A percentile compares a stretch with the other conserved stretches of the same genome.
Conservation (phyloP, 2,329 filamentous ascomycete species). For the Fusarium vanettenii region DNA sequence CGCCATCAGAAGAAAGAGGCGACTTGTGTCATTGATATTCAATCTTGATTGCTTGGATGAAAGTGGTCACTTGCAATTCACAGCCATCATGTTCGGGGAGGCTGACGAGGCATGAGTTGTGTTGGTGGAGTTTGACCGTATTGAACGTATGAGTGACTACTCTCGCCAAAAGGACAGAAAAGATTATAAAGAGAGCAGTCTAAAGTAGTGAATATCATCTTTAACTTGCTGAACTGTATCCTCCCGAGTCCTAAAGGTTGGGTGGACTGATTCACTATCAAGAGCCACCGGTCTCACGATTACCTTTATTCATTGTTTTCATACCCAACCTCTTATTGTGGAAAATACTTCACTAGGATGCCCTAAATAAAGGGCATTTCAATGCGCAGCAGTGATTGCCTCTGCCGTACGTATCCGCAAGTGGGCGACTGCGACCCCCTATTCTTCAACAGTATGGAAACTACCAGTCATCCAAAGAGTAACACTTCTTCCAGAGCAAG, state of each 20-base stretch:
- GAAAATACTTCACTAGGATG: neutral
- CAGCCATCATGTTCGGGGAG: neutral
- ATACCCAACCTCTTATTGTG: neutral
- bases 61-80: neutral
- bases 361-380: neutral
- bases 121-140: neutral
- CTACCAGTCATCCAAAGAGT: neutral
- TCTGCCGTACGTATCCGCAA: neutral
- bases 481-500: neutral
- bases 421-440: neutral
- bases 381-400: neutral
- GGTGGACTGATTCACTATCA: no score
- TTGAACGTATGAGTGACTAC: neutral
- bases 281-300: neutral
- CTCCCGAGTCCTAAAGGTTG: neutral
- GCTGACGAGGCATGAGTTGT: neutral
- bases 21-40: neutral
- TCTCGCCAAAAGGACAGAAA: accelerated
- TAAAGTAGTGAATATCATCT: neutral
- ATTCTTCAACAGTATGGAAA: neutral
- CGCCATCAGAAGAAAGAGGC: neutral
- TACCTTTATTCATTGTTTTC: neutral
- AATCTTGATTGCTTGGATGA: neutral
- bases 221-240: neutral
- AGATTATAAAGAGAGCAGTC: neutral